Base-by-base conservation (phyloP, 2,329 filamentous ascomycete genomes). In the Botryosphaeria dothidea region DNA sequence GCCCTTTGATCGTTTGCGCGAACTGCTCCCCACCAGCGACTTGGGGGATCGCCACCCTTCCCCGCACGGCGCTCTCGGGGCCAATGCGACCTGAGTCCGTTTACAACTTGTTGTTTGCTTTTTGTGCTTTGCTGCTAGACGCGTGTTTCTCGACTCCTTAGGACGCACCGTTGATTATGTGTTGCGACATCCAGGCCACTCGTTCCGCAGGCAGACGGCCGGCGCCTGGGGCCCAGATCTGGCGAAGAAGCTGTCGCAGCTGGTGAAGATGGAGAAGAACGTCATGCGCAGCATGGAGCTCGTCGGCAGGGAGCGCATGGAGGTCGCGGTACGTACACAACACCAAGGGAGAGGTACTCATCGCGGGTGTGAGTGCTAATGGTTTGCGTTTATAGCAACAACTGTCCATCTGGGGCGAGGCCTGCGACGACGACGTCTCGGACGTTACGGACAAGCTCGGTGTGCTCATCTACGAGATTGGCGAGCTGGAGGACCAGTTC, bases 191-290 rank as follows among this genome's bases (percentile, higher is more conserved):
- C 43, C 73, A 89, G 89, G 89, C 75, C 87, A 91, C 84, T 86
- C 84, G 46, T 87, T 93, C 77, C 87, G 91, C 72, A 86, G 88
- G 75, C 90, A 90, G 75, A 86, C 89, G 48, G 90, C 91, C 68
- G 91, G 91, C 70, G 89, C 90, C 72, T 93, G 92, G 73, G 88
- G 88, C 38, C 88, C 93, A 65, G 95, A 99, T 74, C 89, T 99
- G 66, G 91, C 95, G 66, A 97, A 97, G 87, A 99, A 99, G 86
- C 89, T 99, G 68, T 92, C 93, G 45, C 92, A 96, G 83, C 87
- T 99, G 62, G 95, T 99, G 69, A 99, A 99, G 88, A 99, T 99
- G 95, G 95, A 99, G 84, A 99, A 99, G 89, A 98, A 99, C 77
- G 92, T 97, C 65, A 99, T 99, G 95, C 92, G 95, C 79, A 97